Percentiles rank a stretch among this genome's conserved stretches.
phyloP scores from a whole-genome alignment of 2,329 filamentous ascomycete species.

The Cladophialophora carrionii region DNA sequence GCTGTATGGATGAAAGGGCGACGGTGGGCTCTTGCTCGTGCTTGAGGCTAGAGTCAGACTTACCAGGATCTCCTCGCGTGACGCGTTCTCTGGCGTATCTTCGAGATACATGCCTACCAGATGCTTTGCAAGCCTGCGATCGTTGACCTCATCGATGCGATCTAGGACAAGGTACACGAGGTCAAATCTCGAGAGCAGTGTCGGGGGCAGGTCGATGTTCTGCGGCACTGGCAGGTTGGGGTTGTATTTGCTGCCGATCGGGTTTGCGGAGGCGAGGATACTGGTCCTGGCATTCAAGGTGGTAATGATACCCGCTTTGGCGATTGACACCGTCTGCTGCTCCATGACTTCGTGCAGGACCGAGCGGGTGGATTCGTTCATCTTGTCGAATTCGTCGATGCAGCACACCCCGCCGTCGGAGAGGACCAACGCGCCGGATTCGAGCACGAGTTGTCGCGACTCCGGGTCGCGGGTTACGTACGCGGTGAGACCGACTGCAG shows the following conservation, averaged over 20 bases:
- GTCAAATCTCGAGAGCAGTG: slow-evolving; percentile 92
- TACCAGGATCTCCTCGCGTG: slow-evolving; percentile 77
- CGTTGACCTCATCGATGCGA: slow-evolving; percentile 84
- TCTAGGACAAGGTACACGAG: slow-evolving; percentile 96
- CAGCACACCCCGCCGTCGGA: slow-evolving; percentile 77
- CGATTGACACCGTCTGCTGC: slow-evolving; percentile 77
- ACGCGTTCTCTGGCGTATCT: slow-evolving; percentile 84
- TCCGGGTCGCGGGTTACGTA: slow-evolving; percentile 76
- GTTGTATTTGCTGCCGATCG: slow-evolving; percentile 97
- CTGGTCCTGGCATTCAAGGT: slow-evolving; percentile 94
- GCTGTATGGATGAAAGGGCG: background rate
- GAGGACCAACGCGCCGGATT: slow-evolving; percentile 73
- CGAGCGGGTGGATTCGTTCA: slow-evolving; percentile 73
- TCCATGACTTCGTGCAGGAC: slow-evolving; percentile 82
- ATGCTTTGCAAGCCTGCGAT: slow-evolving; percentile 87
- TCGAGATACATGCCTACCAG: slow-evolving; percentile 95
- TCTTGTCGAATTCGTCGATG: slow-evolving; percentile 80
- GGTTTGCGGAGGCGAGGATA: slow-evolving; percentile 95
- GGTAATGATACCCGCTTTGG: slow-evolving; percentile 77
- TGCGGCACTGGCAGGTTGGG: slow-evolving; percentile 92
- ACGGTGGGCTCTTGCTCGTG: background rate
- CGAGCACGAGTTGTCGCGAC: slow-evolving; percentile 72
- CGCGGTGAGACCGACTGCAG: slow-evolving; percentile 75
- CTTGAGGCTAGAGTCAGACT: slow-evolving; percentile 45
- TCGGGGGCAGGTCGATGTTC: slow-evolving; percentile 96